Evolutionary conservation across 306 rosid species (phyloP), one percentile per base, ranked within the genome.

Genomic region (Boehmeria nivea): DNA sequence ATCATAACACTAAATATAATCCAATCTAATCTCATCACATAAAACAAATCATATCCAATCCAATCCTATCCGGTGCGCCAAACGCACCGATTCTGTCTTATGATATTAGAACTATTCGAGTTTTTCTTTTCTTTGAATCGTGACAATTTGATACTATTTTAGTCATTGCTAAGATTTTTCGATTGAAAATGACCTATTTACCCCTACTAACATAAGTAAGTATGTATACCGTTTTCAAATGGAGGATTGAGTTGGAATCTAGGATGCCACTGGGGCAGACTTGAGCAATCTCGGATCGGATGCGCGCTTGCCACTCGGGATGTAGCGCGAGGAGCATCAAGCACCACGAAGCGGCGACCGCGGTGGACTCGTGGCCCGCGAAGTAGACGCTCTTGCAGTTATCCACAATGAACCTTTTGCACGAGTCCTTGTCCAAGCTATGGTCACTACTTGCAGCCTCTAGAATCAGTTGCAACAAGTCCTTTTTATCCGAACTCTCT

Each of bases 331-430:
- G 96, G 28, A 91, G 77, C 96, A 91, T 79, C 74, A 91, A 57
- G 53, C 83, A 68, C 99, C 99, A 91, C 19, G 93, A 80, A 43
- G 88, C 86, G 4, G 99, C 85, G 17, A 71, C 75, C 43, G 89
- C 84, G 13, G 93, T 87, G 57, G 96, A 64, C 72, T 91, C 99
- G 59, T 91, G 95, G 11, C 99, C 99, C 13, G 99, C 95, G 61
- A 91, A 91, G 71, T 91, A 91, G 8, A 91, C 87, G 73, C 64
- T 83, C 78, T 91, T 91, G 77, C 99, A 84, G 21, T 91, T 91
- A 51, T 91, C 99, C 49, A 91, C 95, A 12, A 87, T 78, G 79
- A 91, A 87, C 3, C 68, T 45, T 59, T 77, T 91, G 4, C 93
- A 81, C 3, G 84, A 67, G 0, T 76, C 84, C 23, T 72, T 64